These are phyloP conservation scores for Lactarius vividus DNA, from an alignment of 768 basidiomycete species.

Conservation along the genomic window DNA sequence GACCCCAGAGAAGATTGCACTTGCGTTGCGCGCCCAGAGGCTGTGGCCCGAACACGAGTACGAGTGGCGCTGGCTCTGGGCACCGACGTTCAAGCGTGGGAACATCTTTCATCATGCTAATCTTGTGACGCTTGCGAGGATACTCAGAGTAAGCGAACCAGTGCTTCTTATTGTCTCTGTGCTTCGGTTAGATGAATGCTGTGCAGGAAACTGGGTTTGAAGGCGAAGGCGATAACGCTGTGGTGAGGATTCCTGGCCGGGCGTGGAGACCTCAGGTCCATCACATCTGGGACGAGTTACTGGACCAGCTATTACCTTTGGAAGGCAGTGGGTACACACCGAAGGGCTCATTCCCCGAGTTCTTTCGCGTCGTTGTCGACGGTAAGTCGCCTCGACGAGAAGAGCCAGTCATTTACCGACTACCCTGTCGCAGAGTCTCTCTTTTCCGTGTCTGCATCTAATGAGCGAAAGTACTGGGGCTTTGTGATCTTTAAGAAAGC, in stretches of 20 bases:
- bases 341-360: slow-evolving; percentile 79
- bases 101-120: slow-evolving; percentile 71
- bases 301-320: slow-evolving; percentile 68
- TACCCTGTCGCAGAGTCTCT: slow-evolving; percentile 60
- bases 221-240: slow-evolving; percentile 54
- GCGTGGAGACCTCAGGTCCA: slow-evolving; percentile 90
- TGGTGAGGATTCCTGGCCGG: slow-evolving; percentile 49
- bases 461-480: slow-evolving; percentile 94
- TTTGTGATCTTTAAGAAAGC: slow-evolving; percentile 87
- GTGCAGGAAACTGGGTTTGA: slow-evolving; percentile 41
- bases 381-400: slow-evolving; percentile 46
- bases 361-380: slow-evolving; percentile 89
- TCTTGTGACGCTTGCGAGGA: slow-evolving; percentile 64
- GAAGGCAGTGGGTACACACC: slow-evolving; percentile 37
- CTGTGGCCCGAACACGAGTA: slow-evolving; percentile 51
- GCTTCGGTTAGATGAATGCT: background rate
- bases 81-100: slow-evolving; percentile 74
- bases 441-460: slow-evolving; percentile 78
- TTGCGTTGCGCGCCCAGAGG: slow-evolving; percentile 69
- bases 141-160: slow-evolving; percentile 66
- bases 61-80: slow-evolving; percentile 59
- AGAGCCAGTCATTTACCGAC: slow-evolving; percentile 9
- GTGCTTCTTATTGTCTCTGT: background rate
- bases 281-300: slow-evolving; percentile 84
- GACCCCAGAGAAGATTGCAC: slow-evolving; percentile 87